Conservation (phyloP, 1,284 basidiomycete genomes). For the Leccinum griseonigrum region DNA sequence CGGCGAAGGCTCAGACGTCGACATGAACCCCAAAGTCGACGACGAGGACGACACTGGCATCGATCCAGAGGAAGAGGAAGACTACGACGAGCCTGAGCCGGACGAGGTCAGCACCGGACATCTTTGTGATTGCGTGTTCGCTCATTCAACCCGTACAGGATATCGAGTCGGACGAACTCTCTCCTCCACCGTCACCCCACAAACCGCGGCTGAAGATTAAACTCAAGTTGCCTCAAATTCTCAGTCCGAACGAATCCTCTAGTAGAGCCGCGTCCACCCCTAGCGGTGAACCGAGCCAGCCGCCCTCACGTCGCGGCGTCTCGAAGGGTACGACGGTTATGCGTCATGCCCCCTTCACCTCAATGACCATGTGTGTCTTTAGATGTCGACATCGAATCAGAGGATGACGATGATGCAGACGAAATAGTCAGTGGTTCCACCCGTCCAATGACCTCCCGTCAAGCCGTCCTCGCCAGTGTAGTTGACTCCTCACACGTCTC, state of each 20-base stretch:
- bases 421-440: conserved; percentile 34
- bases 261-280: conserved; percentile 40
- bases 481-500: conserved; percentile 66
- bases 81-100: conserved; percentile 22
- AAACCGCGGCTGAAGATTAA: conserved; percentile 59
- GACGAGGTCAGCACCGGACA: conserved; percentile 18
- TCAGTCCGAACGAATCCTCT: conserved; percentile 38
- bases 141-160: conserved; percentile 15
- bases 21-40: conserved; percentile 34
- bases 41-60: conserved; percentile 25
- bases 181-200: conserved; percentile 33
- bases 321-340: conserved; percentile 26
- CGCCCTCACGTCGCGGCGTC: conserved; percentile 29
- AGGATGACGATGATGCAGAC: conserved; percentile 48
- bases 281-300: conserved; percentile 30
- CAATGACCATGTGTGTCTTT: conserved; percentile 6
- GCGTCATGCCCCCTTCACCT: not conserved
- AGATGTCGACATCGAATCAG: conserved; percentile 55
- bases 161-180: conserved; percentile 36
- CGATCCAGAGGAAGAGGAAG: conserved; percentile 25
- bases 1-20: conserved; percentile 25
- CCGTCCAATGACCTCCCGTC: conserved; percentile 64
- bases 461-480: conserved; percentile 68
- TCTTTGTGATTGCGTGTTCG: not conserved
- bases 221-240: conserved; percentile 52